A percentile compares a stretch with the other conserved stretches of the same genome.
phyloP scores from a whole-genome alignment of 2,329 filamentous ascomycete genomes.

The Aaosphaeria pasadenensis region DNA sequence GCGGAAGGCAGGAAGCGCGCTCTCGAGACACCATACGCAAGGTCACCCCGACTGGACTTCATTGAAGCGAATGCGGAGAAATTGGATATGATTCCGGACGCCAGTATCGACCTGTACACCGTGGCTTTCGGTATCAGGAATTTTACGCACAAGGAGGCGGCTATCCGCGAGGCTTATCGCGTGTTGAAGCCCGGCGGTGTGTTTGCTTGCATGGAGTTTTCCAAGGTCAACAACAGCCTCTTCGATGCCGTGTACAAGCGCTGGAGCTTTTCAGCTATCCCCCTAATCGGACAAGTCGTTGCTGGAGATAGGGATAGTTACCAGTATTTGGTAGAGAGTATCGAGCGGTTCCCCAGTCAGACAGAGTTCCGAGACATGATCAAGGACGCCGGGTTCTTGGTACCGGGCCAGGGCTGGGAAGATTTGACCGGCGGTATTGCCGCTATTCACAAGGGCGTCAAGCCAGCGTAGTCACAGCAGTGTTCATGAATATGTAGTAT shows the following conservation, averaged over 20 bases:
- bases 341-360: slow-evolving; percentile 88
- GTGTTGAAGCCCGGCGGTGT: slow-evolving; percentile 93
- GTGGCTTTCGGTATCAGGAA: slow-evolving; percentile 97
- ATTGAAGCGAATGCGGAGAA: slow-evolving; percentile 87
- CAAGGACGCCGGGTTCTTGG: slow-evolving; percentile 75
- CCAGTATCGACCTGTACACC: slow-evolving; percentile 89
- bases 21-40: slow-evolving; percentile 58
- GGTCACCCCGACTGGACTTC: slow-evolving; percentile 60
- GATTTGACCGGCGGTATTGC: slow-evolving; percentile 90
- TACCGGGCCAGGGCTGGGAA: slow-evolving; percentile 73
- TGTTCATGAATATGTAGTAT: background rate
- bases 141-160: slow-evolving; percentile 86
- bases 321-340: slow-evolving; percentile 98
- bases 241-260: slow-evolving; percentile 88
- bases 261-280: slow-evolving; percentile 94
- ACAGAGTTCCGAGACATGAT: slow-evolving; percentile 83
- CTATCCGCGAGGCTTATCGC: slow-evolving; percentile 77
- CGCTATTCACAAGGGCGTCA: slow-evolving; percentile 94
- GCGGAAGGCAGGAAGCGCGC: slow-evolving; percentile 81
- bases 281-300: slow-evolving; percentile 90
- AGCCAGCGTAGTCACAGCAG: slow-evolving; percentile 52
- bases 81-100: slow-evolving; percentile 62
- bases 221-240: slow-evolving; percentile 72
- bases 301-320: slow-evolving; percentile 94
- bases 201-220: slow-evolving; percentile 96